phyloP scores from a whole-genome alignment of 495 filamentous ascomycete species.

The Collariella sp. region DNA sequence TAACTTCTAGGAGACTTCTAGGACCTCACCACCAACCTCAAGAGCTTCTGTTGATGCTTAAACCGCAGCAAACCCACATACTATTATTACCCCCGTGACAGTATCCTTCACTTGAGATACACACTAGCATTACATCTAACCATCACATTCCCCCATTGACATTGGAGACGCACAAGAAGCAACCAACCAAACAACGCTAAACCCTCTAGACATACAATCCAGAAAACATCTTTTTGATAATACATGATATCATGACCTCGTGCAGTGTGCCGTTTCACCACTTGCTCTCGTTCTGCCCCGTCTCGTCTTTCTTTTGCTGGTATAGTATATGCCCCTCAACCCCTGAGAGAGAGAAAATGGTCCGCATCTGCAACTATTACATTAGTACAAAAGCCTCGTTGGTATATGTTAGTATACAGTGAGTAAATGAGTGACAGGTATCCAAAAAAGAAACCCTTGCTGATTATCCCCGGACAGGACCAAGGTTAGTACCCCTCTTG shows the following conservation, averaged over 20 bases:
- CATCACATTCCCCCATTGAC: neutral
- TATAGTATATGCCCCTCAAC: neutral
- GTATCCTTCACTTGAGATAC: neutral
- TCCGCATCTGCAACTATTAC: slow-evolving; percentile 8
- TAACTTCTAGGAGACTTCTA: no score
- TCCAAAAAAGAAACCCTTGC: neutral
- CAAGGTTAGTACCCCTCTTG: slow-evolving; percentile 11
- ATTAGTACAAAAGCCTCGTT: slow-evolving; percentile 11
- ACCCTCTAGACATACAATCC: neutral
- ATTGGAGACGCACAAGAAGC: no score
- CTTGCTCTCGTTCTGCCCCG: neutral
- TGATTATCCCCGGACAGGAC: neutral
- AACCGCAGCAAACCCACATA: no score
- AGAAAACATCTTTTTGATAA: neutral
- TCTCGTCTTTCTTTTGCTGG: neutral
- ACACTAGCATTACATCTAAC: slow-evolving; percentile 5
- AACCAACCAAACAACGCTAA: neutral
- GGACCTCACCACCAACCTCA: no score
- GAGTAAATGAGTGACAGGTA: neutral
- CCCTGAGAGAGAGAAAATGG: no score
- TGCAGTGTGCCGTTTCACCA: slow-evolving; percentile 6
- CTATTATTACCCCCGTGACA: no score
- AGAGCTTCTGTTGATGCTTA: no score
- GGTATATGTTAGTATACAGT: slow-evolving; percentile 9
- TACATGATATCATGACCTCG: slow-evolving; percentile 8